Conservation (phyloP, 768 basidiomycete genomes). For the Clitopilus hobsonii region DNA sequence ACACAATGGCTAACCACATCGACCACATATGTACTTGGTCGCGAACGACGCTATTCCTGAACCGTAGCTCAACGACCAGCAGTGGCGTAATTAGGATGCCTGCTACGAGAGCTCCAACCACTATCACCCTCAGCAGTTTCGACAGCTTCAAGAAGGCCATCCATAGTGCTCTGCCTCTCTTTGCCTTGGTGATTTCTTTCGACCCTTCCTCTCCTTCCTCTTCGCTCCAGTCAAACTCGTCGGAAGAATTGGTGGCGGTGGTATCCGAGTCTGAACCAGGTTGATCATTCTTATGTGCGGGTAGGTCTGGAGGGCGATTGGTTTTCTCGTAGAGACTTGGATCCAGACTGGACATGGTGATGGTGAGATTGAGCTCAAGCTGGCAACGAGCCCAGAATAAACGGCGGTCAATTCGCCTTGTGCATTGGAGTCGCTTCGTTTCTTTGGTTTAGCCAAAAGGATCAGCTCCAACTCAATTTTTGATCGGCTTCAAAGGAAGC, state of each 20-base stretch:
- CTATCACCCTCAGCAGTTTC: conserved; percentile 49
- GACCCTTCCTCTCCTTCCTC: conserved; percentile 42
- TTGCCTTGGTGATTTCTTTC: conserved; percentile 38
- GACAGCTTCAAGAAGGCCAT: conserved; percentile 64
- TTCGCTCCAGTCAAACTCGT: conserved; percentile 76
- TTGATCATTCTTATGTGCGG: background rate
- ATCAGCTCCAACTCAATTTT: background rate
- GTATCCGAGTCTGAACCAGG: conserved; percentile 31
- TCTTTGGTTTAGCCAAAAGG: background rate
- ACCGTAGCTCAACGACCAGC: conserved; percentile 62
- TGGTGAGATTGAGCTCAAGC: background rate
- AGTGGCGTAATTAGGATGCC: conserved; percentile 67
- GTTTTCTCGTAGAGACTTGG: background rate
- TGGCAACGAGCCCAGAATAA: background rate
- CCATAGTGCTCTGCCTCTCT: conserved; percentile 60
- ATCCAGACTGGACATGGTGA: conserved; percentile 1
- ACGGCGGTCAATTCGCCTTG: background rate
- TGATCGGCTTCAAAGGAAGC: background rate
- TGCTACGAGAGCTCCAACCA: conserved; percentile 55
- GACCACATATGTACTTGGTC: conserved; percentile 61
- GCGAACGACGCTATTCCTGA: conserved; percentile 40
- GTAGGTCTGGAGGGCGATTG: background rate
- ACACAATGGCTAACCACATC: conserved; percentile 64
- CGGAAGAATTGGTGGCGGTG: conserved; percentile 55
- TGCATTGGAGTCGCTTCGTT: background rate